Evolutionary conservation across 768 basidiomycete species (phyloP).

Genomic region (Chalciporus pseudorubinellus): DNA sequence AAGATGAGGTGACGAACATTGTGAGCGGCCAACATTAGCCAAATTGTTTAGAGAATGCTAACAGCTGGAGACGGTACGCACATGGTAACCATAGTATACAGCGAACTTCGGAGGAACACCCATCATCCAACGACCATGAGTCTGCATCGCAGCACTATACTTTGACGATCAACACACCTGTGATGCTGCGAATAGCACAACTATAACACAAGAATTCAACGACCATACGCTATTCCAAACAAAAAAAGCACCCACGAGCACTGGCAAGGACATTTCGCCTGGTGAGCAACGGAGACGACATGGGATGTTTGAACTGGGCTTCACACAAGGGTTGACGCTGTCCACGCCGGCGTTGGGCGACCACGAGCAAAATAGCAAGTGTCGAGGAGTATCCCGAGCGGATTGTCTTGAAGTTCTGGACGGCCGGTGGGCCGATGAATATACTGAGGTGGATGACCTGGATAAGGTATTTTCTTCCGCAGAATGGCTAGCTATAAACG

Average conservation of each 20-base stretch:
- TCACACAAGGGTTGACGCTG: not conserved
- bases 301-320: not conserved
- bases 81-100: conserved; percentile 71
- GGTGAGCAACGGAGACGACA: conserved; percentile 33
- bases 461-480: not conserved
- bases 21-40: not conserved
- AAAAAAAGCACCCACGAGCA: conserved; percentile 37
- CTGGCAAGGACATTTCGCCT: conserved; percentile 48
- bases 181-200: conserved; percentile 50
- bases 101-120: conserved; percentile 54
- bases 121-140: not conserved
- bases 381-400: not conserved
- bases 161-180: conserved; percentile 39
- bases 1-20: not conserved
- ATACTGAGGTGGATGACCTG: not conserved
- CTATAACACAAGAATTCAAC: conserved; percentile 29
- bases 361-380: not conserved
- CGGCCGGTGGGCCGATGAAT: not conserved
- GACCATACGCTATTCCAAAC: not conserved
- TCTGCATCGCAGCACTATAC: not conserved
- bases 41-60: not conserved
- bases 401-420: not conserved
- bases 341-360: not conserved
- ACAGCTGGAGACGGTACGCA: conserved; percentile 32
- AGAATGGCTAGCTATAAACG: not conserved